Percentiles rank a stretch among this genome's conserved stretches.
These are phyloP conservation scores for Venturia pyrina DNA, from an alignment of 2,329 filamentous ascomycete species.

Conservation along the genomic window DNA sequence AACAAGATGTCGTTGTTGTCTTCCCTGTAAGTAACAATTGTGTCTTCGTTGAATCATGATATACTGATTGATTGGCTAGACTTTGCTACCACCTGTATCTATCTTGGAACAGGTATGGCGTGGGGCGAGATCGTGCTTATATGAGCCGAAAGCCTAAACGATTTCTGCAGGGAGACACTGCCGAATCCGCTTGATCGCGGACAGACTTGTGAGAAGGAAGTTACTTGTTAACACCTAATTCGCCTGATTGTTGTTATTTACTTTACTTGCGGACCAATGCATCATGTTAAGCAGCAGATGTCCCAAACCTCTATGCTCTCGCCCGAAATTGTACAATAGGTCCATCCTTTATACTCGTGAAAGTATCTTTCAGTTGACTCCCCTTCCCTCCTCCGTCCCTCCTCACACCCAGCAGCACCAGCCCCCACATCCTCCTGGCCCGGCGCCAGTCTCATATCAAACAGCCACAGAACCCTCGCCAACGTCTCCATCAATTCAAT, in stretches of 20 bases:
- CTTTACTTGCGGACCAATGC: no score
- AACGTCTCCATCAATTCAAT: conserved; percentile 56
- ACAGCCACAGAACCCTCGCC: conserved; percentile 51
- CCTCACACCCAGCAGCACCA: conserved; percentile 39
- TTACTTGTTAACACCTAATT: no score
- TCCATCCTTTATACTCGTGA: conserved; percentile 64
- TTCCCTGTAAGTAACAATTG: conserved; percentile 55
- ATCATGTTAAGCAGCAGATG: no score
- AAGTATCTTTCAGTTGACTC: conserved; percentile 63
- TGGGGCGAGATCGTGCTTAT: conserved; percentile 71
- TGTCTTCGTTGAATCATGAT: neutral
- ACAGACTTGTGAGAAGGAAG: no score
- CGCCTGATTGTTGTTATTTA: no score
- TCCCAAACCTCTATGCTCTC: neutral
- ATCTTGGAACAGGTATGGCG: conserved; percentile 88
- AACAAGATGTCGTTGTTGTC: conserved; percentile 85
- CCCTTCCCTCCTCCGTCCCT: conserved; percentile 42
- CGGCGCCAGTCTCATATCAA: conserved; percentile 40
- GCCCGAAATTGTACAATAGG: conserved; percentile 49
- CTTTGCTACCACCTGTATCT: conserved; percentile 59
- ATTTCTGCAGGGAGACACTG: no score
- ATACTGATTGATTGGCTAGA: conserved; percentile 25
- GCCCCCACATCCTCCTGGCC: conserved; percentile 24
- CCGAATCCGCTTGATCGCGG: no score
- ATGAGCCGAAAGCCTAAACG: conserved; percentile 46